phyloP scores from a whole-genome alignment of 140 eudicot species.

The Senecio squalidus region DNA sequence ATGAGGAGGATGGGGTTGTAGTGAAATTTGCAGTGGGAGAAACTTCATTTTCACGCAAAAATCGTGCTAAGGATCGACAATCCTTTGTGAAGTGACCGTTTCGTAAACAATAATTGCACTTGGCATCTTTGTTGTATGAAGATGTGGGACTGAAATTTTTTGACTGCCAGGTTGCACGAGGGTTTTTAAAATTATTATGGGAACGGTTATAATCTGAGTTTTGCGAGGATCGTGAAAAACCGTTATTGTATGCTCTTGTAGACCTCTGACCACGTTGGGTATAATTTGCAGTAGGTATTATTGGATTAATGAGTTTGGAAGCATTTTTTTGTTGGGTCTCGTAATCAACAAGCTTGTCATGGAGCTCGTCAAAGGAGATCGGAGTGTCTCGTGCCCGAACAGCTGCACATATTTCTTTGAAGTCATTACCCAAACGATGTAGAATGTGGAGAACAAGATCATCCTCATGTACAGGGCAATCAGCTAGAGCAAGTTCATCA shows the following conservation, averaged over 20 bases:
- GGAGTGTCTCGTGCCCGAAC: neutral
- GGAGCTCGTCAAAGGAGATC: slow-evolving; percentile 1
- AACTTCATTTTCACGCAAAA: neutral
- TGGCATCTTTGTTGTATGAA: neutral
- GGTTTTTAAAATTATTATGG: neutral
- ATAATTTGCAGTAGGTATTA: neutral
- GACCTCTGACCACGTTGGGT: neutral
- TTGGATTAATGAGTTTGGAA: neutral
- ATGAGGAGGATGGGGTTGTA: neutral
- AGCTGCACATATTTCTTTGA: neutral
- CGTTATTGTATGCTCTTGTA: too few relatives aligned
- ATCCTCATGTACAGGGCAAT: too few relatives aligned
- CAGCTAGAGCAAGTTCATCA: too few relatives aligned
- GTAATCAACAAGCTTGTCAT: neutral
- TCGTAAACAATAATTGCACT: neutral
- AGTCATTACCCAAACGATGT: neutral
- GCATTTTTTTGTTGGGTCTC: neutral
- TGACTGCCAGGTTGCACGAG: neutral
- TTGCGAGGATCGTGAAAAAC: neutral
- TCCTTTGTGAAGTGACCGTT: neutral
- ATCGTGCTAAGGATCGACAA: neutral
- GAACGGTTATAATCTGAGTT: neutral
- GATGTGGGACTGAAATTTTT: neutral
- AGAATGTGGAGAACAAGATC: neutral
- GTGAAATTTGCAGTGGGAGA: neutral